phyloP scores from a whole-genome alignment of 768 basidiomycete genomes.

The Cystofilobasidium ferigula region DNA sequence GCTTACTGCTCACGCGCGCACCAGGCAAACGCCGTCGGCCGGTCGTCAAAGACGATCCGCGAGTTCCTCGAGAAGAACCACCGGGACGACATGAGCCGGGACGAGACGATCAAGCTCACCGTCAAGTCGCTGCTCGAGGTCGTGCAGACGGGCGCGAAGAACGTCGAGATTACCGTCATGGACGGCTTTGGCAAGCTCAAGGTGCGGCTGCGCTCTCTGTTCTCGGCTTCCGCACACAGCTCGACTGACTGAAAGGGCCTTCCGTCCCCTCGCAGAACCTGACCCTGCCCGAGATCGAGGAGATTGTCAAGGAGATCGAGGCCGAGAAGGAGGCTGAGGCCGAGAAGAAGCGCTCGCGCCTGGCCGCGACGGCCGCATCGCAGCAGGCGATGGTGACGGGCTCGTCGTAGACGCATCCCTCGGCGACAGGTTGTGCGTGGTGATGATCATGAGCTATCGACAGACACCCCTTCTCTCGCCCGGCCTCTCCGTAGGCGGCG shows the following conservation, averaged over 20 bases:
- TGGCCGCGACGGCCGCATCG: slow-evolving; percentile 65
- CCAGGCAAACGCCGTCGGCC: slow-evolving; percentile 93
- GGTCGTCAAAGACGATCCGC: slow-evolving; percentile 94
- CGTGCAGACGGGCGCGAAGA: slow-evolving; percentile 99
- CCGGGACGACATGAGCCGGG: slow-evolving; percentile 74
- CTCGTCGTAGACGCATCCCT: background rate
- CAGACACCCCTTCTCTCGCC: too few relatives aligned
- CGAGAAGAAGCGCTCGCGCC: slow-evolving; percentile 77
- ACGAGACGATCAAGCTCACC: slow-evolving; percentile 86
- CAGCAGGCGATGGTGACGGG: slow-evolving; percentile 9
- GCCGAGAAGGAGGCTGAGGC: slow-evolving; percentile 96
- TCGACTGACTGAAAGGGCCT: too few relatives aligned
- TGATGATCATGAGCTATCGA: background rate
- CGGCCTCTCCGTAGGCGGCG: too few relatives aligned
- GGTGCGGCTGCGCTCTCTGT: slow-evolving; percentile 43
- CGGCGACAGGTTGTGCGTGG: background rate
- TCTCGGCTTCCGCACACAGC: background rate
- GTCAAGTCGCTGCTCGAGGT: slow-evolving; percentile 93
- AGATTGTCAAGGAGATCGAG: slow-evolving; percentile 84
- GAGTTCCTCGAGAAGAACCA: slow-evolving; percentile 99
- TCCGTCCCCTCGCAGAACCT: slow-evolving; percentile 52
- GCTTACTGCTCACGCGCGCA: background rate
- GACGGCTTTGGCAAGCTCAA: slow-evolving; percentile 87
- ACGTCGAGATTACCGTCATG: slow-evolving; percentile 98
- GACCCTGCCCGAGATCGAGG: slow-evolving; percentile 75